Base-by-base conservation (phyloP, 768 basidiomycete genomes). In the Amanita polypyramis region DNA sequence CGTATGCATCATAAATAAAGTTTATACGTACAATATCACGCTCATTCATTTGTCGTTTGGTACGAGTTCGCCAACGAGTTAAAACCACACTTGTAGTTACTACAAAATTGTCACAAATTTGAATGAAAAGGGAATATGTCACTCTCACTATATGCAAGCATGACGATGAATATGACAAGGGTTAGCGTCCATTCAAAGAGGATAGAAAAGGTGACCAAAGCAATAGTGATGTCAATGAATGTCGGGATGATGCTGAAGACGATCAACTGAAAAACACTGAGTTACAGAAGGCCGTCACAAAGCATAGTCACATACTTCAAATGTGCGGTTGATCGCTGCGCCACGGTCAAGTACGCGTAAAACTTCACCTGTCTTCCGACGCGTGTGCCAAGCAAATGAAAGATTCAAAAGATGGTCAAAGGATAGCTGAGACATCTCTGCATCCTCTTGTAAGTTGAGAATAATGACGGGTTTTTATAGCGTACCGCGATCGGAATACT, bases 391-490 rank as follows among this genome's bases (percentile, higher is more conserved):
- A 4, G 83, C 75, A 53, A 93, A 80, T 1, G 87, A 88, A 3
- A 97, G 77, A 52, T 89, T 86, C 8, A 97, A 72, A 2, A 96
- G 65, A 57, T 95, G 93, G 51, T 92, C 79, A 65, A 87, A 89
- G 8, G 90, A 85, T 45, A 93, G 69, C 56, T 80, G 74, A 1
- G 83, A 84, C 90, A 95, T 93, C 63, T 89, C 87, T 82, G 55
- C 12, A 54, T 14, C 20, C 44, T 25, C 47, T 14, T 17, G 41
- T 36, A 27, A 38, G 43, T 15, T 35, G 43, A 20, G 27, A 21
- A 25, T 36, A 14, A 23, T 23, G 19, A 20, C 36, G 23, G 19
- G 32, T 11, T 8, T 15, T 36, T 44, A 47, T 3, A 37, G 57
- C 66, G 50, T 53, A 76, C 77, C 77, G 56, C 82, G 68, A 59